Conservation (phyloP, 2,329 filamentous ascomycete species). For the Microascus cirrosus region DNA sequence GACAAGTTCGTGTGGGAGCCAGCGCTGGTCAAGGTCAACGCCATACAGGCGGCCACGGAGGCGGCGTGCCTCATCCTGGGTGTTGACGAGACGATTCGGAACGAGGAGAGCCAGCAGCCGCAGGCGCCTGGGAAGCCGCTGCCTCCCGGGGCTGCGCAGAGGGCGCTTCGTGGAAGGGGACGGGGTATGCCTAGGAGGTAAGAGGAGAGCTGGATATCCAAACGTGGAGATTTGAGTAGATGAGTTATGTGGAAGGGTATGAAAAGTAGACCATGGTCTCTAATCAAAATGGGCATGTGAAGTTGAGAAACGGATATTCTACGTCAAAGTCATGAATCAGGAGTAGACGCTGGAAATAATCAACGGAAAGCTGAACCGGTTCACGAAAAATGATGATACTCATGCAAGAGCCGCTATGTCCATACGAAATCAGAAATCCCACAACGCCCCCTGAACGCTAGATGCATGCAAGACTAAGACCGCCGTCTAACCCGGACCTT, state of each 20-base stretch:
- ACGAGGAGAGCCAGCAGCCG: constrained; percentile 82
- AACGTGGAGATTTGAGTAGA: background rate
- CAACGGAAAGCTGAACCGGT: background rate
- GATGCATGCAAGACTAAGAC: background rate
- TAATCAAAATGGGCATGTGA: background rate
- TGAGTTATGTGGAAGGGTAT: background rate
- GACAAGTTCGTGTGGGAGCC: constrained; percentile 97
- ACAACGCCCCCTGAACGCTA: background rate
- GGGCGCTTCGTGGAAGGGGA: constrained; percentile 72
- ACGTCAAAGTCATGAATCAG: background rate
- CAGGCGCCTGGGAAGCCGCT: constrained; percentile 68
- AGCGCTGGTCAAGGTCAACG: constrained; percentile 90
- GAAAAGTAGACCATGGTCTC: background rate
- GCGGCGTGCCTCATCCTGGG: constrained; percentile 90
- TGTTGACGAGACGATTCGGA: constrained; percentile 97
- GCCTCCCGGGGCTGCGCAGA: constrained; percentile 75
- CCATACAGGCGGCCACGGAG: constrained; percentile 90
- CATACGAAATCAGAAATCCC: background rate
- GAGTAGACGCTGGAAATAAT: background rate
- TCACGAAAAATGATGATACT: background rate
- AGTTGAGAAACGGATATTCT: background rate
- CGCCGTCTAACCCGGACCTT: background rate
- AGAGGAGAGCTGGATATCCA: background rate
- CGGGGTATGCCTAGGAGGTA: constrained; percentile 81
- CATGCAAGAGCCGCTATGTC: background rate